These are phyloP conservation scores for Collybiopsis luxurians DNA, from an alignment of 768 basidiomycete species.

Conservation along the genomic window DNA sequence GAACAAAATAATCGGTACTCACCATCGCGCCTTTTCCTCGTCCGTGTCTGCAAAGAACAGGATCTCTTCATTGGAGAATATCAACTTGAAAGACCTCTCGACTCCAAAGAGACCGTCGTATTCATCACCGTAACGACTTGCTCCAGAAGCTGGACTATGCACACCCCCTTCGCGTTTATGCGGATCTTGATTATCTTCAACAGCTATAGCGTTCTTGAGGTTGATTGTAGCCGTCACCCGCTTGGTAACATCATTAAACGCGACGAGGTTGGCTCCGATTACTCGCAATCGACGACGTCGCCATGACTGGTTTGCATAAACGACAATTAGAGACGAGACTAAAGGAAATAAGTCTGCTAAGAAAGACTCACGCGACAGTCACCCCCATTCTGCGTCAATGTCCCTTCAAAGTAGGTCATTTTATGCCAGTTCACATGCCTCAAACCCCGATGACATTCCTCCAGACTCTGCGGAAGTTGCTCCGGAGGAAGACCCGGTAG, in stretches of 20 bases:
- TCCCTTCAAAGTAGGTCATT: conserved; percentile 90
- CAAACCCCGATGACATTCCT: conserved; percentile 88
- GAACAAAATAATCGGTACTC: conserved; percentile 20
- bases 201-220: conserved; percentile 73
- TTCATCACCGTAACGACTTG: conserved; percentile 48
- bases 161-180: conserved; percentile 30
- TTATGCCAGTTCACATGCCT: conserved; percentile 93
- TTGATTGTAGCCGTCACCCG: conserved; percentile 89
- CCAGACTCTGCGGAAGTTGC: conserved; percentile 86
- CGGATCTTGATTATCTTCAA: conserved; percentile 73
- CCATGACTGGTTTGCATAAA: conserved; percentile 54
- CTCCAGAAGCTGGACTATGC: conserved; percentile 42
- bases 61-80: conserved; percentile 80
- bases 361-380: conserved; percentile 77
- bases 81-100: conserved; percentile 80
- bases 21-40: conserved; percentile 88
- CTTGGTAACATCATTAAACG: conserved; percentile 93
- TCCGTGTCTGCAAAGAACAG: conserved; percentile 90
- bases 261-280: conserved; percentile 82
- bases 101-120: conserved; percentile 66
- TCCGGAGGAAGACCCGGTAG: conserved; percentile 77
- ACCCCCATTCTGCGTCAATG: conserved; percentile 89
- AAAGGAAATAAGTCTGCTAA: not conserved
- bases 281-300: conserved; percentile 81
- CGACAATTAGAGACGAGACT: not conserved